Conservation (phyloP, 306 rosid species). For the Acacia crassicarpa region DNA sequence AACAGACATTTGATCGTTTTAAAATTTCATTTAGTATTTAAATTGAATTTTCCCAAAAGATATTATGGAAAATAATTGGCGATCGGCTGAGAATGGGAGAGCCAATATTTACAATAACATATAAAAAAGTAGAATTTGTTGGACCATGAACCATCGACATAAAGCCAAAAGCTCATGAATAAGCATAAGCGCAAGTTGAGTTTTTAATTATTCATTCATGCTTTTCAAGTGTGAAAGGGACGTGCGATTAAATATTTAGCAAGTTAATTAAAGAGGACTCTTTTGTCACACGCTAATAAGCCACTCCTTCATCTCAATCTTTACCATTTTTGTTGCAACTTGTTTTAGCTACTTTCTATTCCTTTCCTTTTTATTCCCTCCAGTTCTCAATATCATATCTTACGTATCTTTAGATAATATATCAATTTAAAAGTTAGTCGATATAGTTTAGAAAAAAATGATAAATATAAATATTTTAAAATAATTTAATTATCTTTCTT, state of each 20-base stretch:
- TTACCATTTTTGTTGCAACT: slow-evolving; percentile 27
- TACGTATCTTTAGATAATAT: too few species aligned
- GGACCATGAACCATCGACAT: background rate
- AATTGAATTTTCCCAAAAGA: too few species aligned
- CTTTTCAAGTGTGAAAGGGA: background rate
- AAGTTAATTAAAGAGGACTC: background rate
- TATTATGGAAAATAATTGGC: background rate
- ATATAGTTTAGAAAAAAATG: too few species aligned
- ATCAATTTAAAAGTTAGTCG: too few species aligned
- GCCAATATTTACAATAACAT: background rate
- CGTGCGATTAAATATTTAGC: background rate
- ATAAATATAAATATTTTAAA: too few species aligned
- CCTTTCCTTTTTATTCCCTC: too few species aligned
- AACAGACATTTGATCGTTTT: too few species aligned
- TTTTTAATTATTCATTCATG: background rate
- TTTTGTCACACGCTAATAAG: background rate
- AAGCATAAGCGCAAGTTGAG: background rate
- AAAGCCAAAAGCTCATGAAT: background rate
- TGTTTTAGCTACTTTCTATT: background rate
- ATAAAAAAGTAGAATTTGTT: background rate
- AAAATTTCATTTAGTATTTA: too few species aligned
- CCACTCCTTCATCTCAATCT: slow-evolving; percentile 11
- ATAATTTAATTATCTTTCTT: too few species aligned
- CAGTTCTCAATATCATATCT: too few species aligned
- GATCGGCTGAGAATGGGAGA: background rate